phyloP scores from a whole-genome alignment of 345 rosid genomes.

The Gossypium stocksii region DNA sequence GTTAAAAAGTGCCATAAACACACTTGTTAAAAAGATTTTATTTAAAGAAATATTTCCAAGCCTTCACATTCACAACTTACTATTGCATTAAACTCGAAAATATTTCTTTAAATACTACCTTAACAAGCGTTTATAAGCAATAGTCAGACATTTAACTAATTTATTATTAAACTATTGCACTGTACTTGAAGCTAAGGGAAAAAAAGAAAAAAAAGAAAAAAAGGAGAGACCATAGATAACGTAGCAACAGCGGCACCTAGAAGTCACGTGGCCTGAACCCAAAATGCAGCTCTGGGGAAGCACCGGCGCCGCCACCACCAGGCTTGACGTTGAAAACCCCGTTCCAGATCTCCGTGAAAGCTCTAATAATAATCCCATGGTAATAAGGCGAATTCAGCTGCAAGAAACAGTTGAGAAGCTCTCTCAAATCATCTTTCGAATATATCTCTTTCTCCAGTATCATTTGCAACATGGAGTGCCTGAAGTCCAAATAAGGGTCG shows the following conservation, averaged over 20 bases:
- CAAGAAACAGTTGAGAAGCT: conserved; percentile 80
- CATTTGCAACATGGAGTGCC: conserved; percentile 95
- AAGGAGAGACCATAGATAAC: background rate
- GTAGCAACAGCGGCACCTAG: conserved; percentile 1
- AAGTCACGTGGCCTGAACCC: conserved; percentile 27
- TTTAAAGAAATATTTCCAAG: conserved; percentile 13
- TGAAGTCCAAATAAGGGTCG: conserved; percentile 86
- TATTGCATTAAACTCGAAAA: conserved; percentile 1
- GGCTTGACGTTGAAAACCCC: conserved; percentile 53
- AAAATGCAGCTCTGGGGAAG: conserved; percentile 11
- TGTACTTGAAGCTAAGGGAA: background rate
- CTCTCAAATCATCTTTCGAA: conserved; percentile 69
- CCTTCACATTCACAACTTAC: background rate
- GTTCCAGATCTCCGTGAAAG: conserved; percentile 95
- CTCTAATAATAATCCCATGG: conserved; percentile 75
- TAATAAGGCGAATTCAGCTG: conserved; percentile 73
- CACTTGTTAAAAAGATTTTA: background rate
- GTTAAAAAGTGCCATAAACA: background rate
- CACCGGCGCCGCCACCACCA: background rate
- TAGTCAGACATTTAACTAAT: background rate
- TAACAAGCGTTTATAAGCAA: background rate
- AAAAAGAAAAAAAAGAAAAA: background rate
- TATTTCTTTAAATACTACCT: conserved; percentile 8
- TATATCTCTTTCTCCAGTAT: conserved; percentile 83
- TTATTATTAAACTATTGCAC: background rate